Evolutionary conservation across 1,284 basidiomycete genomes (phyloP), one percentile per base, ranked within the genome.

Genomic region (Sporisorium sorghi): DNA sequence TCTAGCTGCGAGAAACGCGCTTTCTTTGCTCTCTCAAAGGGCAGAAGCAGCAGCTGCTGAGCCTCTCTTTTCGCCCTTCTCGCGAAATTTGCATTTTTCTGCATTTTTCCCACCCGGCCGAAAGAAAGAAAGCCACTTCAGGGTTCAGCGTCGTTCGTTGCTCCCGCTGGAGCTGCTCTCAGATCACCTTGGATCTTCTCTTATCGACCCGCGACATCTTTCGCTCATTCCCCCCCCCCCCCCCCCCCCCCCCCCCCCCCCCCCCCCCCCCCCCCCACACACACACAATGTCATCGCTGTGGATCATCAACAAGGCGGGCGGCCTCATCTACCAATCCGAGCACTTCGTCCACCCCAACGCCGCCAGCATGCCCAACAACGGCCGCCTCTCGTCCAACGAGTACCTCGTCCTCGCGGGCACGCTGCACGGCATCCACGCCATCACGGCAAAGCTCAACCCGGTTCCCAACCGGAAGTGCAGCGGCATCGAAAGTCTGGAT

Each of bases 221-320:
- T 26, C 32, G 17, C 33, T 14, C 23, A 24, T 19, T 33, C 53
- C n/a, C n/a, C n/a, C n/a, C n/a, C n/a, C n/a, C n/a, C n/a, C n/a
- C n/a, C n/a, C n/a, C n/a, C n/a, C n/a, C n/a, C n/a, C n/a, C n/a
- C n/a, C n/a, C n/a, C n/a, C n/a, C n/a, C n/a, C n/a, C n/a, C n/a
- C n/a, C n/a, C n/a, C n/a, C n/a, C n/a, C n/a, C n/a, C n/a, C n/a
- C n/a, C n/a, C n/a, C n/a, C n/a, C n/a, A n/a, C n/a, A n/a, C n/a
- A 8, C 3, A n/a, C 8, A 33, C 46, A 35, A 83, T 82, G 79
- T 77, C 82, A 7, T 81, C 81, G 74, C 88, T 95, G 57, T 94
- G 93, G 94, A 92, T 98, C 69, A 97, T 99, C 84, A 99, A 98
- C 87, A 99, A 99, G 87, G 97, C 97, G 17, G 96, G 96, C 26